A percentile compares a stretch with the other conserved stretches of the same genome.
phyloP scores from a whole-genome alignment of 2,329 filamentous ascomycete species.

The Microascus cirrosus region DNA sequence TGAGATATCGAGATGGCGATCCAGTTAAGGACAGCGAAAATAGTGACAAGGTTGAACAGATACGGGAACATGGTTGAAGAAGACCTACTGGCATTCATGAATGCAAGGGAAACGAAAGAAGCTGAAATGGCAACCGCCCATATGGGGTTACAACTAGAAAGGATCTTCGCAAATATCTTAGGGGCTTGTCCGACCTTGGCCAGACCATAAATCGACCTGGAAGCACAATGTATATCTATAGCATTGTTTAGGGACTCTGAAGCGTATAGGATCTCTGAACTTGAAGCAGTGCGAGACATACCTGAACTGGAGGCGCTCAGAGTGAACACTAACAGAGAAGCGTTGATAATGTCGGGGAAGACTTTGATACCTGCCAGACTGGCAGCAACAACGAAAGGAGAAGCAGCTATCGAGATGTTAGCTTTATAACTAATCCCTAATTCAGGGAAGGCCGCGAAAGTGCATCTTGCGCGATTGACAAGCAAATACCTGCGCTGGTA shows the following conservation, averaged over 20 bases:
- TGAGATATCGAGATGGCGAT: constrained; percentile 26
- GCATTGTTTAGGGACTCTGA: too few species aligned
- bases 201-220: constrained; percentile 26
- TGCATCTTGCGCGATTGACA: too few species aligned
- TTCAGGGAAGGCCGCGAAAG: too few species aligned
- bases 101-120: constrained; percentile 24
- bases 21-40: constrained; percentile 32
- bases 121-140: constrained; percentile 23
- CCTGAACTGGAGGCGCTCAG: constrained; percentile 6
- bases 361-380: constrained; percentile 9
- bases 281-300: too few species aligned
- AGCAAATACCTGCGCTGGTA: constrained; percentile 8
- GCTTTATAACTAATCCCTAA: too few species aligned
- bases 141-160: constrained; percentile 26
- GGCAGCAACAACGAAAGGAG: constrained; percentile 14
- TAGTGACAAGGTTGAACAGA: constrained; percentile 29
- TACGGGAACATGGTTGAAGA: constrained; percentile 26
- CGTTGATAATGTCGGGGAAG: constrained; percentile 13
- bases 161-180: constrained; percentile 18
- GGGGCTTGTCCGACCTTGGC: constrained; percentile 28
- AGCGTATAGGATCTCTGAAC: too few species aligned
- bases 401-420: too few species aligned
- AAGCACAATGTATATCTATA: constrained; percentile 24
- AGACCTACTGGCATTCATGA: constrained; percentile 24
- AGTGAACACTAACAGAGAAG: constrained; percentile 12